Evolutionary conservation across 2,329 filamentous ascomycete genomes (phyloP).

Genomic region (Rhynchosporium agropyri): DNA sequence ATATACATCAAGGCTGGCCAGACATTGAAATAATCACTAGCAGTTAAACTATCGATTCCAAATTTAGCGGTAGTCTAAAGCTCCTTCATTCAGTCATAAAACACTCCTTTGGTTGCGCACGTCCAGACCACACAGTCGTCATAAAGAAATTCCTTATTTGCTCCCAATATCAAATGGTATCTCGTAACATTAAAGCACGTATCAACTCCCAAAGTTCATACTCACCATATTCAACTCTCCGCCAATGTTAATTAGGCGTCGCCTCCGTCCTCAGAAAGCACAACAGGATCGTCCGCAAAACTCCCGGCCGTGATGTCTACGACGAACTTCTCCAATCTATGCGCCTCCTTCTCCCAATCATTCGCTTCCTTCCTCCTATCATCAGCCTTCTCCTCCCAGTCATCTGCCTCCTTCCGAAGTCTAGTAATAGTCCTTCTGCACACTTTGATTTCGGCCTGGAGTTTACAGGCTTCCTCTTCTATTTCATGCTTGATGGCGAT

Average conservation of each 20-base stretch:
- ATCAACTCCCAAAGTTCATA: not conserved
- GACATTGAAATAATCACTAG: no score
- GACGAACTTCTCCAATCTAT: not conserved
- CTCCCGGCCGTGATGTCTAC: not conserved
- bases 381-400: not conserved
- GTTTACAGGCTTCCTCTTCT: conserved; percentile 2
- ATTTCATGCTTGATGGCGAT: conserved; percentile 17
- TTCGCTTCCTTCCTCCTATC: not conserved
- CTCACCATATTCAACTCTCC: not conserved
- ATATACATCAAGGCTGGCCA: no score
- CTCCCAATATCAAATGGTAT: conserved; percentile 8
- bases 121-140: no score
- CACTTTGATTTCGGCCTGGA: conserved; percentile 2
- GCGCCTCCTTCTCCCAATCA: not conserved
- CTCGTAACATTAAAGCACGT: not conserved
- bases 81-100: no score
- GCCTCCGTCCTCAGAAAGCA: not conserved
- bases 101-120: no score
- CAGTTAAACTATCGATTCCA: no score
- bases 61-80: no score
- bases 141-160: not conserved
- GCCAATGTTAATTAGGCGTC: not conserved
- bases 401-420: conserved; percentile 5
- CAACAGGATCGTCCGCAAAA: conserved; percentile 1
- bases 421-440: conserved; percentile 13